These are phyloP conservation scores for Ilyonectria robusta DNA, from an alignment of 2,329 filamentous ascomycete species.

Conservation along the genomic window DNA sequence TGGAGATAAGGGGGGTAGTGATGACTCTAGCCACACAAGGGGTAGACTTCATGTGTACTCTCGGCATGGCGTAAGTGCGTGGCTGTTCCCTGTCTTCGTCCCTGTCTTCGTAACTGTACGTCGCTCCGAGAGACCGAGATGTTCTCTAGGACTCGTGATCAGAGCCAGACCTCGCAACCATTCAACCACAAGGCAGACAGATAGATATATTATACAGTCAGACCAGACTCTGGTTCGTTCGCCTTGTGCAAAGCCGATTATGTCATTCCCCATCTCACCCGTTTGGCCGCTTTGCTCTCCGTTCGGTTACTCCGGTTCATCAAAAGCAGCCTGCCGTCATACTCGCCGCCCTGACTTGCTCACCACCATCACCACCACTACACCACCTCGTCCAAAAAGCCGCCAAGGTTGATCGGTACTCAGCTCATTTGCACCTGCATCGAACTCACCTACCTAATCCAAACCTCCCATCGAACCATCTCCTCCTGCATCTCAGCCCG, in stretches of 20 bases:
- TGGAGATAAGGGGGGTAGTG: too few relatives aligned
- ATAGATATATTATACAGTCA: background rate
- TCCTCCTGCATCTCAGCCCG: background rate
- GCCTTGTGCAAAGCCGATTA: background rate
- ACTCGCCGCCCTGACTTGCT: background rate
- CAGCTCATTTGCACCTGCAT: background rate
- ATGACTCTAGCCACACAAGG: too few relatives aligned
- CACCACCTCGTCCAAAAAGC: background rate
- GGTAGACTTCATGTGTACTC: too few relatives aligned
- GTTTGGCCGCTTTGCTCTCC: background rate
- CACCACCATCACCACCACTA: background rate
- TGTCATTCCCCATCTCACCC: background rate
- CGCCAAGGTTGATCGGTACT: slow-evolving; percentile 3
- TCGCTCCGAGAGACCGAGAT: background rate
- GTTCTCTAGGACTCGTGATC: background rate
- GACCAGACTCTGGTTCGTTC: too few relatives aligned
- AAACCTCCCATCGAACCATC: background rate
- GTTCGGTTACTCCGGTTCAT: background rate
- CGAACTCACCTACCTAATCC: slow-evolving; percentile 2
- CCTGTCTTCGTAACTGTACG: background rate
- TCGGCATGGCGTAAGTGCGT: background rate
- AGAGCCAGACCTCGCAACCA: background rate
- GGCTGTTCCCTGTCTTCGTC: background rate
- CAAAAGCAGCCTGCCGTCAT: background rate
- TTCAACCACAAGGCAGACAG: background rate